phyloP scores from a whole-genome alignment of 805 yeast species.

The Nakazawaea pomicola region DNA sequence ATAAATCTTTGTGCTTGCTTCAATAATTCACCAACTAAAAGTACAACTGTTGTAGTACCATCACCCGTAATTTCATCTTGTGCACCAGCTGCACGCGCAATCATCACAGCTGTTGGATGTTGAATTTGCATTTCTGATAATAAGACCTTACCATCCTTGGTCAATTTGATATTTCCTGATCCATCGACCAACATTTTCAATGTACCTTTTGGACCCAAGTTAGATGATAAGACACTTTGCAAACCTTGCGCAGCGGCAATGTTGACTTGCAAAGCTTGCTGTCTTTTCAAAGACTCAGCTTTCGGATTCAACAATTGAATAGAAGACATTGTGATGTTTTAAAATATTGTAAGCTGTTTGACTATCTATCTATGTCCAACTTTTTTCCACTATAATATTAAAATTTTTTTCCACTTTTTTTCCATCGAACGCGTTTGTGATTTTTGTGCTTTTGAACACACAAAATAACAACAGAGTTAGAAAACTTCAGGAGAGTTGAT shows the following conservation, averaged over 20 bases:
- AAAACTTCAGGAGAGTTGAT: no score
- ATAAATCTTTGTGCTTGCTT: conserved; percentile 92
- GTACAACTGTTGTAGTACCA: conserved; percentile 94
- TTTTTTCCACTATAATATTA: neutral
- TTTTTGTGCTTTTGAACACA: no score
- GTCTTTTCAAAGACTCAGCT: conserved; percentile 94
- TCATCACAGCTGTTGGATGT: conserved; percentile 84
- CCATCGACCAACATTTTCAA: conserved; percentile 96
- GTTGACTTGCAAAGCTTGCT: conserved; percentile 93
- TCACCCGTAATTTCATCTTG: conserved; percentile 99
- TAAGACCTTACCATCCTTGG: conserved; percentile 95
- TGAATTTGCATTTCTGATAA: conserved; percentile 96
- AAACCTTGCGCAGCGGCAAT: conserved; percentile 95
- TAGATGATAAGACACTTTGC: conserved; percentile 86
- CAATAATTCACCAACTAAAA: conserved; percentile 89
- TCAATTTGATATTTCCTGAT: conserved; percentile 88
- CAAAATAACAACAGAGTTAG: no score
- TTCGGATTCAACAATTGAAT: conserved; percentile 92
- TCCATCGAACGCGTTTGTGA: no score
- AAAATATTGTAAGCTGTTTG: neutral
- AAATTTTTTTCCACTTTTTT: no score
- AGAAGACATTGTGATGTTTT: conserved; percentile 20
- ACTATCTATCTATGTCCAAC: no score
- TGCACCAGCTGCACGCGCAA: conserved; percentile 96
- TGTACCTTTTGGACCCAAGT: conserved; percentile 96